Evolutionary conservation across 2,329 filamentous ascomycete species (phyloP), one percentile per base, ranked within the genome.

Genomic region (Nigrospora oryzae): DNA sequence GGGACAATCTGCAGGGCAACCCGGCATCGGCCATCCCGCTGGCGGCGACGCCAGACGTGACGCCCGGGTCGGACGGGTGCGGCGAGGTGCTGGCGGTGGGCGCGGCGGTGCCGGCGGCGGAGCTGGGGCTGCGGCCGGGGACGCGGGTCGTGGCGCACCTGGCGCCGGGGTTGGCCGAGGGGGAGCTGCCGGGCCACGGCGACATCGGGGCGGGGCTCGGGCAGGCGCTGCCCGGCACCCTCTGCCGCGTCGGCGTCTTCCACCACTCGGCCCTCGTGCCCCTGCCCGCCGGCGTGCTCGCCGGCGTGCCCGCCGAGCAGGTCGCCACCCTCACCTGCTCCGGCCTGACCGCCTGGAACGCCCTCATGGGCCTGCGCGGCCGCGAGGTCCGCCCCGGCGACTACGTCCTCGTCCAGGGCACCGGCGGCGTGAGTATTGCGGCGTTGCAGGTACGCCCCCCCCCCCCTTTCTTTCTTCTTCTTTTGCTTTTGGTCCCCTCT

Each of bases 171-270:
- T 64, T 65, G 5, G 49, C 77, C 3, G 74, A 82, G 46, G 81
- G 80, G 33, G 70, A 69, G 1, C 67, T 83, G 8, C 73, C 79
- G 43, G 67, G 81, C 47, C 74, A 77, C 48, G 80, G 70, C 36
- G 68, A 74, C 33, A 83, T 78, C 57, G 67, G 75, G 43, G 70
- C 81, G 35, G 80, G 78, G 5, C 69, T 84, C 12, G 79, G 84
- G 37, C 65, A 68, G 49, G 68, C 73, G 51, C 75, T 75, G 1
- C 54, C 66, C 3, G 73, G 73, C 13, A 67, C 69, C 0, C 49
- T 77, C n/a, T 63, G 65, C 5, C 63, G 71, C 45, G 70, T 73
- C 45, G 67, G 71, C 13, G 61, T 67, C 17, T 75, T 75, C 51
- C 65, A 68, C 5, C 70, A 69, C 36, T 57, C 61, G 34, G 61